These are phyloP conservation scores for Candida sp. DNA, from an alignment of 1,139 yeast genomes.

Conservation along the genomic window DNA sequence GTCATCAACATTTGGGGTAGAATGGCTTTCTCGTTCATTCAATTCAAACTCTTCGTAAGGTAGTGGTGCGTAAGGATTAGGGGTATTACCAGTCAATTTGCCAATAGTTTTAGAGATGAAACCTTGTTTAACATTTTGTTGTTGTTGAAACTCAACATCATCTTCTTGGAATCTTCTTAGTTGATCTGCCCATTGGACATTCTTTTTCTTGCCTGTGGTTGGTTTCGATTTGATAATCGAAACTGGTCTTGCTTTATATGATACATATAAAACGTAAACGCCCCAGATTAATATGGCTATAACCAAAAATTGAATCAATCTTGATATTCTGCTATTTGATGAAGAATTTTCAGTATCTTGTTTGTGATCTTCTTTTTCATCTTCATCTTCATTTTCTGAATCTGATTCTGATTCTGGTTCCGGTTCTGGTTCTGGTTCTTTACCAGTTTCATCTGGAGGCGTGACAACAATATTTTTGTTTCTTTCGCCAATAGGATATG, in stretches of 20 bases:
- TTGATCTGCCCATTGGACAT: conserved; percentile 60
- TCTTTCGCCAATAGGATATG: conserved; percentile 31
- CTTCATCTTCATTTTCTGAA: neutral
- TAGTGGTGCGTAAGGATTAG: conserved; percentile 21
- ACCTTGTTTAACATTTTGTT: conserved; percentile 16
- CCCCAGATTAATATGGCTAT: conserved; percentile 43
- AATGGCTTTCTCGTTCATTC: conserved; percentile 21
- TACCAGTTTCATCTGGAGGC: conserved; percentile 5
- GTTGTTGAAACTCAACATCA: conserved; percentile 12
- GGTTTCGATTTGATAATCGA: conserved; percentile 36
- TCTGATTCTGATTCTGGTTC: conserved; percentile 2
- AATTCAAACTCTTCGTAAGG: conserved; percentile 34
- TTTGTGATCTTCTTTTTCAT: conserved; percentile 3
- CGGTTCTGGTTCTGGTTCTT: conserved; percentile 2
- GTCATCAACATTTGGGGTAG: conserved; percentile 15
- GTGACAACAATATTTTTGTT: conserved; percentile 5
- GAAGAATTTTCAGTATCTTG: conserved; percentile 8
- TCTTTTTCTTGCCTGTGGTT: conserved; percentile 42
- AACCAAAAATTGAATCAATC: conserved; percentile 42
- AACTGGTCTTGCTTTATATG: conserved; percentile 39
- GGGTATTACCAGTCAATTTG: conserved; percentile 32
- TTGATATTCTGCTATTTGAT: conserved; percentile 28
- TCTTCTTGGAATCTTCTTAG: conserved; percentile 34
- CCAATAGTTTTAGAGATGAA: conserved; percentile 38
- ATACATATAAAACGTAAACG: conserved; percentile 32